phyloP scores from a whole-genome alignment of 495 filamentous ascomycete genomes.

The Trichoderma erinaceum region DNA sequence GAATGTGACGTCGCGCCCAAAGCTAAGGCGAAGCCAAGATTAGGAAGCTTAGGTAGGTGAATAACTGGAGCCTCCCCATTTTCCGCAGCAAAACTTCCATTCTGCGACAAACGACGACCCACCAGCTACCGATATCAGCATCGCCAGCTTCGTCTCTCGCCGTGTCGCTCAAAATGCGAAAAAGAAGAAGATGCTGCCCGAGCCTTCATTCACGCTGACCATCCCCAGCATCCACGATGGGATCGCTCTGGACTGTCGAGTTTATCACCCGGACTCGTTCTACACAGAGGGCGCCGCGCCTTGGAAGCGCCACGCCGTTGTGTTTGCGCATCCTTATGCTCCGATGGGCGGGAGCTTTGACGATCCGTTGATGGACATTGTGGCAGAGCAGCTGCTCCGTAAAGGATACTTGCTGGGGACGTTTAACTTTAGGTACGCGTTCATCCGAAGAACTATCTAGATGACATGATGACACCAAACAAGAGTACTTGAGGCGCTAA shows the following conservation, averaged over 20 bases:
- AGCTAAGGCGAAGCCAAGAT: not conserved
- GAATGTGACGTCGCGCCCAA: not conserved
- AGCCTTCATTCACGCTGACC: slow-evolving; percentile 63
- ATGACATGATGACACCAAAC: not conserved
- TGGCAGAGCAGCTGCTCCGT: slow-evolving; percentile 56
- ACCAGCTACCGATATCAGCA: not conserved
- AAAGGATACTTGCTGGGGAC: slow-evolving; percentile 72
- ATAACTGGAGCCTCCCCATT: not conserved
- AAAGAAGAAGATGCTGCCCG: slow-evolving; percentile 32
- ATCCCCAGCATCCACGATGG: slow-evolving; percentile 82
- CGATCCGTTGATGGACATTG: slow-evolving; percentile 64
- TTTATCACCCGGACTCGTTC: slow-evolving; percentile 60
- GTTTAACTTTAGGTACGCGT: slow-evolving; percentile 81
- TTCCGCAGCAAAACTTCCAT: not conserved
- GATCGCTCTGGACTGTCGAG: slow-evolving; percentile 64
- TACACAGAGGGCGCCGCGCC: slow-evolving; percentile 24
- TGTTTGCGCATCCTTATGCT: slow-evolving; percentile 89
- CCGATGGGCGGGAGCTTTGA: slow-evolving; percentile 81
- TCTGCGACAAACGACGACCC: not conserved
- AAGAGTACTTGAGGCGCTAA: not conserved
- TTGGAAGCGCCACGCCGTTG: slow-evolving; percentile 55
- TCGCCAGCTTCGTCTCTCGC: not conserved
- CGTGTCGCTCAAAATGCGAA: slow-evolving; percentile 8
- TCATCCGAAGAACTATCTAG: not conserved
- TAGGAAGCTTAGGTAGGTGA: not conserved